Base-by-base conservation (phyloP, 192 early-diverging fungal genomes). In the Ambispora gerdemannii region DNA sequence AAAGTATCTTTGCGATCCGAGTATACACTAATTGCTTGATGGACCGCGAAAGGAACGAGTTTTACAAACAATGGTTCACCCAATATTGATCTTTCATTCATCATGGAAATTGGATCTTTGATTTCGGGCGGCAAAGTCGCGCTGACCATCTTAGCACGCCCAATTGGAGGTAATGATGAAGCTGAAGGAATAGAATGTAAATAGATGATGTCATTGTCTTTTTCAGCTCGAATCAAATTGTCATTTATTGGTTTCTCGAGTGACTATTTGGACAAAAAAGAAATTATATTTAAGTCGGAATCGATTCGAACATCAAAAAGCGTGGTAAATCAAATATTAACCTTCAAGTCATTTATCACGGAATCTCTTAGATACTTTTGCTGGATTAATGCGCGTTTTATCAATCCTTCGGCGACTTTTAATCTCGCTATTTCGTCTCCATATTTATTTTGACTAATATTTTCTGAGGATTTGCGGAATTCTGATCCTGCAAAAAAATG, bases 181-280 rank as follows among this genome's bases (percentile, higher is more conserved):
- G 80, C 56, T 8, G 82, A 72, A 0, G 93, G 93, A 0, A 97
- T 86, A 0, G 81, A 81, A 30, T 95, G 88, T 56, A 95, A 72
- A 75, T 97, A 94, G 20, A 97, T 93, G 47, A 93, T 84, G 72
- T 95, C 91, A 58, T 97, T 97, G 72, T 97, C 95, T 77, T 91
- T 93, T 49, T 89, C 87, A 13, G 93, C 93, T 1, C 84, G 72
- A 2, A 71, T 73, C 7, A 86, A 70, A 53, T 87, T 87, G 50
- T 76, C 71, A 67, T 68, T 49, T 2, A 89, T 77, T 0, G 76
- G 75, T 25, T 78, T 72, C n/a, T 81, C 72, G 31, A 90, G 75
- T 3, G 83, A 75, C 51, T 70, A 31, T 30, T 6, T n/a, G n/a
- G n/a, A 51, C 15, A 66, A 31, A 4, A 31, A 51, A 51, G 8